These are phyloP conservation scores for Lophiostoma macrostomum DNA, from an alignment of 495 filamentous ascomycete genomes.

Conservation along the genomic window DNA sequence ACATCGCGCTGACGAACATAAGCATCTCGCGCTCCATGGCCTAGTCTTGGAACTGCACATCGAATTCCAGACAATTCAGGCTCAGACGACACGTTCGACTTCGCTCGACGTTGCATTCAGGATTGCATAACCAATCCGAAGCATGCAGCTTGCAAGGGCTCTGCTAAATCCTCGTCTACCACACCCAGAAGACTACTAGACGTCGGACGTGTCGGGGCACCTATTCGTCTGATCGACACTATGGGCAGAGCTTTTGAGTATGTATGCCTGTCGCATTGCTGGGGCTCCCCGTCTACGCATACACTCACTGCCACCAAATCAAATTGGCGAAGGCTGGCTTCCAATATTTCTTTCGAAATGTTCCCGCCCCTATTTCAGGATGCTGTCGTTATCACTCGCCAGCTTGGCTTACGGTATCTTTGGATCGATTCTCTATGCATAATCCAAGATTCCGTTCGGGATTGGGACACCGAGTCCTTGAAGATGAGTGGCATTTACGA, in stretches of 20 bases:
- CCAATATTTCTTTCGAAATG: conserved; percentile 6
- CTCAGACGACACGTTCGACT: conserved; percentile 26
- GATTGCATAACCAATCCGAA: conserved; percentile 26
- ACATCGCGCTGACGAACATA: neutral
- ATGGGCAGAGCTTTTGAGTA: conserved; percentile 17
- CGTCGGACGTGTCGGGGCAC: conserved; percentile 20
- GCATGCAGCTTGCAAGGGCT: conserved; percentile 19
- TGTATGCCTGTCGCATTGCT: conserved; percentile 23
- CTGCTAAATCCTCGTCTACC: neutral
- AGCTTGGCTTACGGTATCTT: conserved; percentile 23
- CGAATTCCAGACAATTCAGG: conserved; percentile 21
- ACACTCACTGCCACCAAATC: conserved; percentile 1
- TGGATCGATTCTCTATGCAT: conserved; percentile 33
- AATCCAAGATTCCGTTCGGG: conserved; percentile 32
- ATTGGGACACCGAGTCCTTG: conserved; percentile 16
- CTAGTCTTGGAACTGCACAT: conserved; percentile 26
- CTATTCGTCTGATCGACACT: conserved; percentile 25
- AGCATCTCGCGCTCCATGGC: conserved; percentile 27
- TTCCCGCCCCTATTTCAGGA: conserved; percentile 20
- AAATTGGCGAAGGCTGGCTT: neutral
- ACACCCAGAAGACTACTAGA: conserved; percentile 22
- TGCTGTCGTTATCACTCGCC: conserved; percentile 19
- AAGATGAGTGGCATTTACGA: conserved; percentile 29
- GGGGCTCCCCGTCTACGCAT: conserved; percentile 13
- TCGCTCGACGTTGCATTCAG: conserved; percentile 26